Base-by-base conservation (phyloP, 192 early-diverging fungal genomes). In the Pecoramyces ruminantium region DNA sequence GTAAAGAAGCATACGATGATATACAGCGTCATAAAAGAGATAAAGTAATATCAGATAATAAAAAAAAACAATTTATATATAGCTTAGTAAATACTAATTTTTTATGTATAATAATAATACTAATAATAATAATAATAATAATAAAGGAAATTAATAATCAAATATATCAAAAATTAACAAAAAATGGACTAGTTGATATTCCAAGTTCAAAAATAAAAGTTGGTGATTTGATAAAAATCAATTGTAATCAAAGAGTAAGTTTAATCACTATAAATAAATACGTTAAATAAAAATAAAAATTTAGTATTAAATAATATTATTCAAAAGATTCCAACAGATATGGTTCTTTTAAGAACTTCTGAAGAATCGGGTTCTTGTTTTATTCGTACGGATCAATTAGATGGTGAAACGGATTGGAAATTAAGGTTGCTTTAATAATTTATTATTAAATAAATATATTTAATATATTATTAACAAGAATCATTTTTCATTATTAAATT, bases 341-440 rank as follows among this genome's bases (percentile, higher is more conserved):
- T 96, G 86, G 87, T 98, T 13, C 83, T 98, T 79, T 80, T 98
- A 79, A 85, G 93, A 51, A 96, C 97, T 9, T 92, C 91, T 11
- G 96, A 98, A 81, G 82, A 85, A 29, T 87, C 87, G 11, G 97
- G 97, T 1, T 90, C 95, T 14, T 96, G 94, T 82, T 98, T 98
- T 87, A 96, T 98, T 84, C 88, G 96, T 38, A 98, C 97, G 1
- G 97, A 97, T 86, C 96, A 98, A 83, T 88, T 98, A 29, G 97
- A 98, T 81, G 97, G 97, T 80, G 97, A 98, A 83, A 98, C 97
- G 0, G 96, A 98, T 84, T 97, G 96, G 96, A 98, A 98, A 87
- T 86, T 98, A 82, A 87, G 93, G 82, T 88, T 30, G 28, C 17
- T 28, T 16, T 82, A 29, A 18, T 58, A 38, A 82, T 78, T 40